phyloP scores from a whole-genome alignment of 73 alveolate species.

The Diophrys appendiculata region DNA sequence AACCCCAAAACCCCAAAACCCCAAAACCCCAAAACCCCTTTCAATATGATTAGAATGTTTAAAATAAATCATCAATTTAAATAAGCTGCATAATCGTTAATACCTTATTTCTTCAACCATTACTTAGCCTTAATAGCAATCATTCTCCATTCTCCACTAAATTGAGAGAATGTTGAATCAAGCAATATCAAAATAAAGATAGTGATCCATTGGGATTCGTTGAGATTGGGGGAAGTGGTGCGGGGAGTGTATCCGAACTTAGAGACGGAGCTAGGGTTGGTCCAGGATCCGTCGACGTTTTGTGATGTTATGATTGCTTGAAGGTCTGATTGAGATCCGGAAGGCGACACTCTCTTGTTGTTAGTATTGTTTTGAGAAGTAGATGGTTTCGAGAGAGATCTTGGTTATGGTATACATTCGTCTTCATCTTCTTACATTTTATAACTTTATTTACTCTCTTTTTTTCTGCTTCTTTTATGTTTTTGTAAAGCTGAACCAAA shows the following conservation, averaged over 20 bases:
- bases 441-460: no score
- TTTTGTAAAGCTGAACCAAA: no score
- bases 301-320: neutral
- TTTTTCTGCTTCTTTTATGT: neutral
- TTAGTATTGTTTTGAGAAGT: neutral
- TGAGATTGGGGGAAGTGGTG: neutral
- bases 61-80: no score
- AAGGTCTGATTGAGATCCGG: neutral
- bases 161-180: neutral
- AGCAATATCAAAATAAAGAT: neutral
- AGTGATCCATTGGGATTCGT: neutral
- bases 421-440: neutral
- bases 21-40: no score
- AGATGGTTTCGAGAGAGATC: neutral
- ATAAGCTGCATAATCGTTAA: neutral
- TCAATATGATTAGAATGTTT: no score
- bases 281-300: neutral
- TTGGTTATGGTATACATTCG: neutral
- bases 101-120: neutral
- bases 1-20: no score
- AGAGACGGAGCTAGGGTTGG: neutral
- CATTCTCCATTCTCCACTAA: neutral
- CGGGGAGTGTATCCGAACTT: neutral
- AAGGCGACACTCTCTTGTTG: neutral
- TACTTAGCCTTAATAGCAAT: neutral